Evolutionary conservation across 2,329 filamentous ascomycete genomes (phyloP), one percentile per base, ranked within the genome.

Genomic region (Chrysoporthe austroafricana): DNA sequence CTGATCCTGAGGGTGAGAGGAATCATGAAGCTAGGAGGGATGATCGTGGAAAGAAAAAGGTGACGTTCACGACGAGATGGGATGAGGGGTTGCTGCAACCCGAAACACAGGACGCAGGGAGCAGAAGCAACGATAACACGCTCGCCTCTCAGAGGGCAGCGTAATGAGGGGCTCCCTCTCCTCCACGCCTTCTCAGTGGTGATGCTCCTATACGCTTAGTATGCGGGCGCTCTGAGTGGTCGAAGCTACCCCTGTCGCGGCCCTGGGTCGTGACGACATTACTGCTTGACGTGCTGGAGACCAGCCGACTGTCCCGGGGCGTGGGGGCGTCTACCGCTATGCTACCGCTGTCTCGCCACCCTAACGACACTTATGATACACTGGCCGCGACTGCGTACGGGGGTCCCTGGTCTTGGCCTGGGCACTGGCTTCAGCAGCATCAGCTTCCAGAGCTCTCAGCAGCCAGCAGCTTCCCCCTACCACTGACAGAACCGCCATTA

Each of bases 181-280:
- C 36, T 48, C 2, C 46, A 50, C 21, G 60, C 52, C 65, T 63
- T 62, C 61, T n/a, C 44, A 58, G 2, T 62, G 44, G 39, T 56
- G 65, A 60, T 64, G 66, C 44, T 54, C 16, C 56, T 32, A 52
- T 57, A 44, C 39, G 57, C 52, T 63, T 64, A 64, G 66, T 67
- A 64, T 67, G 9, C 32, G 43, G 21, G 21, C 11, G 43, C 66
- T 60, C 39, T 67, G 66, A 67, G 44, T 67, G 66, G 66, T 64
- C 32, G 56, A n/a, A 67, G 66, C 66, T 67, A 62, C 34, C 56
- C 61, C 61, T 59, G 39, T 21, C 54, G 26, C 44, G 32, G 57
- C 50, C 14, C 58, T 26, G 21, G 32, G 34, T 48, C 43, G 63
- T 68, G 67, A 68, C 63, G 63, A 54, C 63, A 62, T 66, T n/a